Conservation (phyloP, 1,284 basidiomycete species). For the Retiboletus fuscus region DNA sequence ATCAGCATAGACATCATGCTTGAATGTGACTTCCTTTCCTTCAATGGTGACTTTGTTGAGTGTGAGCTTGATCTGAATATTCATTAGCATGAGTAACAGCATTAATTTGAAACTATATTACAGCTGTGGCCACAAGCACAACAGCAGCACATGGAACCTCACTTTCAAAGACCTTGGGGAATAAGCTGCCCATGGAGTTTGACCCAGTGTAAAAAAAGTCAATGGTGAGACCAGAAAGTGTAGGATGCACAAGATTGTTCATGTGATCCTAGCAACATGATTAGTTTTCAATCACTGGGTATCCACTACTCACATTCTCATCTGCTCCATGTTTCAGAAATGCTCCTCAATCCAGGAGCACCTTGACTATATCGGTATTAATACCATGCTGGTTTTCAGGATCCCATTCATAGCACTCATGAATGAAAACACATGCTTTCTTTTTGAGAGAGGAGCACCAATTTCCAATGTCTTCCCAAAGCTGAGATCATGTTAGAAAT, state of each 20-base stretch:
- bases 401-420: conserved; percentile 12
- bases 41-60: not conserved
- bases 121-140: not conserved
- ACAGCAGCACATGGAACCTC: not conserved
- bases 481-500: not conserved
- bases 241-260: not conserved
- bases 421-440: not conserved
- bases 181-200: not conserved
- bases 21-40: conserved; percentile 25
- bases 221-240: not conserved
- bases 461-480: conserved; percentile 10
- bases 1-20: conserved; percentile 16
- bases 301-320: not conserved
- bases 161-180: not conserved
- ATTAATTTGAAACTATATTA: not conserved
- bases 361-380: conserved; percentile 2
- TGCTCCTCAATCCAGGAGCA: not conserved
- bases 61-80: conserved; percentile 7
- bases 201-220: not conserved
- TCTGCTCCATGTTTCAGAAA: conserved; percentile 4
- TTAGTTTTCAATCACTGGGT: not conserved
- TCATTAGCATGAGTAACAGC: too few species aligned
- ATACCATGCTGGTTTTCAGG: not conserved
- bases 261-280: not conserved
- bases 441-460: not conserved